A percentile compares a stretch with the other conserved stretches of the same genome.
Evolutionary conservation across 2,329 filamentous ascomycete genomes (phyloP).

Genomic region (Trichoderma sp.): DNA sequence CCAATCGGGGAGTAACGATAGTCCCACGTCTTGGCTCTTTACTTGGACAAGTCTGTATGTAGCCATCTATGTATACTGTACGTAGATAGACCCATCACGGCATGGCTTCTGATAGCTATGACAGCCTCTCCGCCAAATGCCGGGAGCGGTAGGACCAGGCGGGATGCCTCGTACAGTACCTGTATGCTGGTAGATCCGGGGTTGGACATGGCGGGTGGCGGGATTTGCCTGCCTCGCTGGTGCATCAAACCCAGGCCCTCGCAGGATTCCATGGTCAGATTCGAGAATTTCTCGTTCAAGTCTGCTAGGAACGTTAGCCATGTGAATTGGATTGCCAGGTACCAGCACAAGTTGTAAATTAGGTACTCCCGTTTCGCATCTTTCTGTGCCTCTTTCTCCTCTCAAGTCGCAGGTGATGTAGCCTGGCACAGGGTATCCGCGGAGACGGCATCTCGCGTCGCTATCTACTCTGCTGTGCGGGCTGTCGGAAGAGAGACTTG

Average conservation of each 20-base stretch:
- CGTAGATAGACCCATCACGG: not conserved
- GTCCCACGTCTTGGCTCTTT: conserved; percentile 4
- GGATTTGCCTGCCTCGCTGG: not conserved
- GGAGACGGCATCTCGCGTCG: not conserved
- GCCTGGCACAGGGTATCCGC: not conserved
- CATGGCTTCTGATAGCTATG: not conserved
- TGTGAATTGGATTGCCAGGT: not conserved
- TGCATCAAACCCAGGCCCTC: not conserved
- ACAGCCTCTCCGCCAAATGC: not conserved
- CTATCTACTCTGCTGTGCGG: not conserved
- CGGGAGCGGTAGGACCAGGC: not conserved
- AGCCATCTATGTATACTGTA: not conserved
- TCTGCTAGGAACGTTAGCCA: not conserved
- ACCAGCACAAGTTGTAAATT: not conserved
- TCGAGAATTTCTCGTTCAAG: not conserved
- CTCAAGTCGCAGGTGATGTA: not conserved
- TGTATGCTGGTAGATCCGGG: conserved; percentile 3
- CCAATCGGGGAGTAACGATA: conserved; percentile 19
- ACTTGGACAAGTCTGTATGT: too few species aligned
- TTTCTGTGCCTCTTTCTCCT: not conserved
- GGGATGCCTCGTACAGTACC: not conserved
- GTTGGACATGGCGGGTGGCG: not conserved
- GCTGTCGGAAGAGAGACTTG: conserved; percentile 8
- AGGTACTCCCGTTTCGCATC: not conserved
- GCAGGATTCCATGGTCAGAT: not conserved